These are phyloP conservation scores for Globisporangium middletonii DNA, from an alignment of 352 stramenopile genomes.

Conservation along the genomic window DNA sequence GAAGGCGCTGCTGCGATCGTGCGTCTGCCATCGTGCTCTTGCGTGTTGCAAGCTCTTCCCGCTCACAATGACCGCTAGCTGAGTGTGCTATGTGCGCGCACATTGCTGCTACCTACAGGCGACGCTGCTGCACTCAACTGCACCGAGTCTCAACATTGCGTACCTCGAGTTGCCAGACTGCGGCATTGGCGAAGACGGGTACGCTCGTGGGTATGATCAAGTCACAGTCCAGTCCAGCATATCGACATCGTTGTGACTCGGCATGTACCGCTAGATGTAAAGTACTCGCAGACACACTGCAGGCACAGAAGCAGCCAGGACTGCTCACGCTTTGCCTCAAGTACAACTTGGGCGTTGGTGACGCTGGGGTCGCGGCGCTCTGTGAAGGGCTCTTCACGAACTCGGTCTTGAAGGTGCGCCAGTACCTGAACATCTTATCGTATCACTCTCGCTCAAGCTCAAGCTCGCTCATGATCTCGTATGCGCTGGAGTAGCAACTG, in stretches of 20 bases:
- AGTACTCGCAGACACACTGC: constrained; percentile 43
- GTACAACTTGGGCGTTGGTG: constrained; percentile 59
- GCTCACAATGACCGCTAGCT: too few species aligned
- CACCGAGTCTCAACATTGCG: constrained; percentile 54
- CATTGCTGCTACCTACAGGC: constrained; percentile 17
- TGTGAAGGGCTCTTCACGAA: constrained; percentile 72
- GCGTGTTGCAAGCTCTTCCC: too few species aligned
- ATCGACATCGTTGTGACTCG: neutral
- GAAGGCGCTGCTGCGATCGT: constrained; percentile 68
- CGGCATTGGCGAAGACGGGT: constrained; percentile 54
- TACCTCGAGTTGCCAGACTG: constrained; percentile 80
- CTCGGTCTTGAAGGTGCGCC: constrained; percentile 46
- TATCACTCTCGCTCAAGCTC: too few species aligned
- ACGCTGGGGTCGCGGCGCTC: constrained; percentile 44
- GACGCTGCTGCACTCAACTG: constrained; percentile 30
- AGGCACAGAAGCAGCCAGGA: constrained; percentile 42
- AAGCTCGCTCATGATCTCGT: neutral
- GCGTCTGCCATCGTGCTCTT: constrained; percentile 11
- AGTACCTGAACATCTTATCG: too few species aligned
- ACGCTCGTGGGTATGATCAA: neutral
- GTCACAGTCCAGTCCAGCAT: neutral
- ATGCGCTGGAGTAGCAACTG: constrained; percentile 39
- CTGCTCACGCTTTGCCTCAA: constrained; percentile 71
- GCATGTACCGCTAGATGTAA: constrained; percentile 27
- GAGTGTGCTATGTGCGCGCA: neutral